A percentile compares a stretch with the other conserved stretches of the same genome.
phyloP scores from a whole-genome alignment of 2,329 filamentous ascomycete genomes.

The Pestalotiopsis sp. region DNA sequence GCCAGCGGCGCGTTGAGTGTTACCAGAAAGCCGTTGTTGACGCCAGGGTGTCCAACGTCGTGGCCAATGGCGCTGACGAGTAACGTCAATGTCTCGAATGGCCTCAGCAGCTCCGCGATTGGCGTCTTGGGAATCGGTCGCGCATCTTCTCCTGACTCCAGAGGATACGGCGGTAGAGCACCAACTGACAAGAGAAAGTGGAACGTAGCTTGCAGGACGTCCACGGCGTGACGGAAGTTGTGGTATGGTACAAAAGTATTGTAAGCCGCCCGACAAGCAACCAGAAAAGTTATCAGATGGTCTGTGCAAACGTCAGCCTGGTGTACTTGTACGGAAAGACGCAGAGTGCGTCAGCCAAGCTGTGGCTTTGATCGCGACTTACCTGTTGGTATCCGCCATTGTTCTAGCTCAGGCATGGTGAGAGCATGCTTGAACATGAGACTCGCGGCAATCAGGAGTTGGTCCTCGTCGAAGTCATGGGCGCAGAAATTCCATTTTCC shows the following conservation, averaged over 20 bases:
- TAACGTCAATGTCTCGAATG: slow-evolving; percentile 86
- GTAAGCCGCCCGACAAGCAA: slow-evolving; percentile 91
- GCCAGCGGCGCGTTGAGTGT: slow-evolving; percentile 91
- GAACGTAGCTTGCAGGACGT: slow-evolving; percentile 93
- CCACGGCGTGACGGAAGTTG: slow-evolving; percentile 96
- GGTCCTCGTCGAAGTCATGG: slow-evolving; percentile 87
- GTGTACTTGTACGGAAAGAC: slow-evolving; percentile 3
- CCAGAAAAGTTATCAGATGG: slow-evolving; percentile 81
- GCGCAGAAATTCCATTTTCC: slow-evolving; percentile 88
- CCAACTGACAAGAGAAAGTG: slow-evolving; percentile 84
- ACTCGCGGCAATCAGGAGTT: slow-evolving; percentile 82
- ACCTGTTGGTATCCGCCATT: slow-evolving; percentile 81
- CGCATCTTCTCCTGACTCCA: slow-evolving; percentile 30
- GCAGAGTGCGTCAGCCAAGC: not conserved
- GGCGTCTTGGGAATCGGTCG: slow-evolving; percentile 54
- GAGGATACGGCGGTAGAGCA: slow-evolving; percentile 70
- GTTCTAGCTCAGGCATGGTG: slow-evolving; percentile 76
- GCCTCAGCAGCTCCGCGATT: slow-evolving; percentile 75
- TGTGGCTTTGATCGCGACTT: slow-evolving; percentile 34
- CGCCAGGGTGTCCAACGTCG: slow-evolving; percentile 94
- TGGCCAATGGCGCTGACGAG: slow-evolving; percentile 97
- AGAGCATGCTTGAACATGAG: slow-evolving; percentile 91
- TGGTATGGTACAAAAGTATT: slow-evolving; percentile 97
- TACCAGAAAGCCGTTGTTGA: slow-evolving; percentile 96
- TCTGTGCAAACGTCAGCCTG: slow-evolving; percentile 57